Evolutionary conservation across 805 yeast genomes (phyloP), one percentile per base, ranked within the genome.

Genomic region (Lipomyces oligophaga): DNA sequence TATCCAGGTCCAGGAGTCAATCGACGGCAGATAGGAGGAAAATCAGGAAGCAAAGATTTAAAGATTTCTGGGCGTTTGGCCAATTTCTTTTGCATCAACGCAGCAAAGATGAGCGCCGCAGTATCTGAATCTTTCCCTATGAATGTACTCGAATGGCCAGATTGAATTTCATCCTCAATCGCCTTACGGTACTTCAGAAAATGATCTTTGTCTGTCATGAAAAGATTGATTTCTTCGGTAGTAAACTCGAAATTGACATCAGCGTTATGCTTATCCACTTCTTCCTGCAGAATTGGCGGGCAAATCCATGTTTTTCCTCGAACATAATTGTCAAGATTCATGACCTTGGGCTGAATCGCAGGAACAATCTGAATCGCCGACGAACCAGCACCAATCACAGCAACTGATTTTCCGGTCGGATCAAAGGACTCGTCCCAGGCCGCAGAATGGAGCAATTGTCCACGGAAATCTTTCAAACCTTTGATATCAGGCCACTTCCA

Each of bases 311-410:
- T 59, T 45, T 41, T 49, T 24, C 49, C 57, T 41, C 55, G 49
- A 22, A 49, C 55, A 32, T 25, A 52, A 48, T 42, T 51, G 54
- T 59, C 60, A 34, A 49, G 40, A 7, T 44, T 49, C 43, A 49
- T 51, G 13, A 60, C 66, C 7, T 51, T 45, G 15, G 39, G 37
- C 21, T 48, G 57, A 10, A 63, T 36, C 18, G 51, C 45, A 3
- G 66, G 66, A 15, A 62, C 49, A n/a, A 63, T 49, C 51, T 65
- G 68, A 15, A 63, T 58, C 3, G 68, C 71, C 13, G 67, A 60
- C 2, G 71, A 57, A 6, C 69, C 67, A 36, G 57, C 59, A 2
- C 73, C 72, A 16, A 68, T 55, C 1, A 67, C 57, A 13, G 64
- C 63, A 2, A 65, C 56, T 6, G 46, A 49, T 45, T 67, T 65